Base-by-base conservation (phyloP, 441 rosid genomes). In the Corymbia calophylla region DNA sequence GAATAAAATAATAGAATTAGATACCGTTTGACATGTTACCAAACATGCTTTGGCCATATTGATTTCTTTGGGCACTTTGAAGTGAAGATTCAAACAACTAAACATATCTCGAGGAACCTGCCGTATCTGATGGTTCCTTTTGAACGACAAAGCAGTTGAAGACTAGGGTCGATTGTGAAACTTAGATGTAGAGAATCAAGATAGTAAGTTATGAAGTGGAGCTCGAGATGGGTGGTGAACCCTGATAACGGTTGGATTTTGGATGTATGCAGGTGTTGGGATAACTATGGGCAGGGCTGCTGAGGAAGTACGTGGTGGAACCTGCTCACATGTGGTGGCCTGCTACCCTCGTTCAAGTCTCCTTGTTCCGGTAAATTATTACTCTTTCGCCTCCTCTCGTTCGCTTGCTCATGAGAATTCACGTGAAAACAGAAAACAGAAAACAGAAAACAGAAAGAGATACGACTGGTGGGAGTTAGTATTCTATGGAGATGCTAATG, bases 271-370 rank as follows among this genome's bases (percentile, higher is more conserved):
- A 97, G 99, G 99, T 97, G 9, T 56, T 97, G 62, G 99, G 99
- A 48, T 97, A 97, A 60, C 98, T 98, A 0, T 97, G 99, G 99
- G 99, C 99, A 21, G 99, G 99, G 62, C 92, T 97, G 77, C 86
- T 97, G 88, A 94, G 98, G 92, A 96, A 95, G 92, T 97, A 95
- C 68, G 98, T 96, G 87, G 97, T 97, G 56, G 99, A 96, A 89
- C 99, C 99, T 16, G 99, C 98, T 3, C 97, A 96, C 73, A 96
- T 97, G 98, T 97, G 99, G 99, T 97, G 99, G 99, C 98, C 99
- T 1, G 91, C 87, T 89, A 94, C 98, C 84, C 93, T 97, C 87
- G 98, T 96, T 91, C 98, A 97, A 87, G 97, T 96, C 91, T 96
- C 98, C 2, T 92, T 97, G 58, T 96, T 97, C 93, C 90, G 97